Evolutionary conservation across 2,329 filamentous ascomycete species (phyloP).

Genomic region (Zalaria obscura): DNA sequence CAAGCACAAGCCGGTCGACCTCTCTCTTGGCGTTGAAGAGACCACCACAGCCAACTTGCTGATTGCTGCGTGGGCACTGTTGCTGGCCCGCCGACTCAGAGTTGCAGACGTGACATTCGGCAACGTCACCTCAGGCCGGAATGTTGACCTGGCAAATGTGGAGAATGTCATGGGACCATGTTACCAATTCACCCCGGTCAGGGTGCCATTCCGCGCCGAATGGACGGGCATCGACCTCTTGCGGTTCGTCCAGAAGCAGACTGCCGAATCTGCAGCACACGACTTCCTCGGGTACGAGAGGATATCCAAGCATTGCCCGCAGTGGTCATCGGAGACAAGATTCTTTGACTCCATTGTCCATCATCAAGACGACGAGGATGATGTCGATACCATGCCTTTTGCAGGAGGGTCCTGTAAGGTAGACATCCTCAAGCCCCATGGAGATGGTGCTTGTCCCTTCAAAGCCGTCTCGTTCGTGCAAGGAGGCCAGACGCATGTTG

Average conservation of each 20-base stretch:
- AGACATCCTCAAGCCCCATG: constrained; percentile 26
- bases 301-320: constrained; percentile 20
- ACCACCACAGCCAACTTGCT: constrained; percentile 27
- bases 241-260: constrained; percentile 20
- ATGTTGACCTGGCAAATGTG: constrained; percentile 39
- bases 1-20: constrained; percentile 20
- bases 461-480: constrained; percentile 48
- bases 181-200: constrained; percentile 53
- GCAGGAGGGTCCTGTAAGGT: constrained; percentile 15
- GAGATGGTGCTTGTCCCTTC: constrained; percentile 47
- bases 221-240: constrained; percentile 28
- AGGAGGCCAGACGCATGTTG: constrained; percentile 38
- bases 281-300: constrained; percentile 23
- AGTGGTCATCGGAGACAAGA: constrained; percentile 13
- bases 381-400: constrained; percentile 42
- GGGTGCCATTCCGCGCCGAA: constrained; percentile 37
- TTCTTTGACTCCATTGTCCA: constrained; percentile 24
- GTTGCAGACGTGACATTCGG: constrained; percentile 42
- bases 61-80: constrained; percentile 44
- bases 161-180: constrained; percentile 49
- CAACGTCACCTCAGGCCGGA: constrained; percentile 51
- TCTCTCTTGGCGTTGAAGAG: constrained; percentile 2
- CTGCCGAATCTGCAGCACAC: constrained; percentile 17
- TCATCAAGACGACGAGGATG: constrained; percentile 29
- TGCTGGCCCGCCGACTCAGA: constrained; percentile 36